Base-by-base conservation (phyloP, 768 basidiomycete species). In the Russula emetica region DNA sequence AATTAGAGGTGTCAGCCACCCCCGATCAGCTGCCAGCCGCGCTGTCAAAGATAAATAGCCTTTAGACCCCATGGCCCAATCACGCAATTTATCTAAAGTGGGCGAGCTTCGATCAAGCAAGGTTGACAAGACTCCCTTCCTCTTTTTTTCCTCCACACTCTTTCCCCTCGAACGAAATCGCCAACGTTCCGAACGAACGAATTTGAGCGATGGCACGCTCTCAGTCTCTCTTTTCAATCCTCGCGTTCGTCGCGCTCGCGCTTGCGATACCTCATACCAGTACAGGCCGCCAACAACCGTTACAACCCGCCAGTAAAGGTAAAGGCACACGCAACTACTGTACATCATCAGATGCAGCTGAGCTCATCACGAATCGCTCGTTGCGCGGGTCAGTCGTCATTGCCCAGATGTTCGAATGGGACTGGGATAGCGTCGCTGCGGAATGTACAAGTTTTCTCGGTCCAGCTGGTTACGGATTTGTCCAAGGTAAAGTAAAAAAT, bases 381-480 rank as follows among this genome's bases (percentile, higher is more conserved):
- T 20, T 9, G 30, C 13, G 20, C 3, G 6, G 40, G 26, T 11
- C 60, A 71, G 74, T 72, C 2, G 84, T 87, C 64, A 86, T 88
- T 69, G 78, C 84, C 18, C 85, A 87, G 72, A 83, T 89, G 82
- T 89, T 88, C 69, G 79, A 86, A 69, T 88, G 87, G 86, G 79
- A 71, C 13, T 77, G 75, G 76, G 73, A 74, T 61, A 78, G 83
- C 63, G 70, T 89, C 52, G 86, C 85, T 0, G 69, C 78, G 2
- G 87, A 89, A 72, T 89, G 87, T 73, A 82, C 78, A 5, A 76
- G 76, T 58, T 88, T 86, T 70, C 78, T 88, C 47, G 86, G 87
- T 1, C 85, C 86, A 4, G 81, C 83, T 55, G 75, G 75, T 10
- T 79, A 88, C 70, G 86, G 85, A 7, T 87, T 80, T 67, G 85